phyloP scores from a whole-genome alignment of 345 rosid species.

The Acer yangbiense region DNA sequence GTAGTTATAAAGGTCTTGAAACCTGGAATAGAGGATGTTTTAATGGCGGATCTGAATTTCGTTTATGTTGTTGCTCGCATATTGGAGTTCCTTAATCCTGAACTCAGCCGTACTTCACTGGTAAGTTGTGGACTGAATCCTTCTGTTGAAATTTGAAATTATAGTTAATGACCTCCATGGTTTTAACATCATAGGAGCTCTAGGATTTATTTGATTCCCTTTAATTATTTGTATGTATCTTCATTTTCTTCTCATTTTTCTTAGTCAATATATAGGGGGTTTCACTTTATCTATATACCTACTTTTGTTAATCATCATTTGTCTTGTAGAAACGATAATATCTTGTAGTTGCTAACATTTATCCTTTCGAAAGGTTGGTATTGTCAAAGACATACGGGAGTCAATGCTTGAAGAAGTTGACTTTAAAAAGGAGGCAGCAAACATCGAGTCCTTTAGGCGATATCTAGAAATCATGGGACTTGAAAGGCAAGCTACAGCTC shows the following conservation, averaged over 20 bases:
- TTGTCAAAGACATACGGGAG: constrained; percentile 86
- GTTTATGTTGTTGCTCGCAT: constrained; percentile 84
- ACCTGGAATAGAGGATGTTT: constrained; percentile 87
- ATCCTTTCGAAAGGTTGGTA: constrained; percentile 62
- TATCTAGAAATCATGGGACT: constrained; percentile 89
- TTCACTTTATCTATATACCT: background rate
- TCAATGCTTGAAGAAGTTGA: constrained; percentile 99
- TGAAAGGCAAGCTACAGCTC: constrained; percentile 92
- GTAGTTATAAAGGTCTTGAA: constrained; percentile 94
- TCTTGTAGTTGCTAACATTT: constrained; percentile 17
- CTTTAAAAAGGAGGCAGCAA: constrained; percentile 86
- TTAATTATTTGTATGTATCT: background rate
- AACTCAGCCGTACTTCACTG: constrained; percentile 84
- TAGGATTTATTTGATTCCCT: constrained; percentile 7
- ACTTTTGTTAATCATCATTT: background rate
- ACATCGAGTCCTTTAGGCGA: constrained; percentile 74
- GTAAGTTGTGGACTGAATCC: constrained; percentile 36
- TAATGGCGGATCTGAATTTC: constrained; percentile 95
- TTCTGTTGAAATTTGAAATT: background rate
- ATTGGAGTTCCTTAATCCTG: constrained; percentile 91
- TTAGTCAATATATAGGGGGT: background rate
- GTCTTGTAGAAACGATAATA: constrained; percentile 7
- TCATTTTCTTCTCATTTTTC: background rate
- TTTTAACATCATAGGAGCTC: background rate
- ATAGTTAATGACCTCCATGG: background rate